Evolutionary conservation across 225 moss, liverwort and hornwort species (phyloP).

Genomic region (Lunularia cruciata): DNA sequence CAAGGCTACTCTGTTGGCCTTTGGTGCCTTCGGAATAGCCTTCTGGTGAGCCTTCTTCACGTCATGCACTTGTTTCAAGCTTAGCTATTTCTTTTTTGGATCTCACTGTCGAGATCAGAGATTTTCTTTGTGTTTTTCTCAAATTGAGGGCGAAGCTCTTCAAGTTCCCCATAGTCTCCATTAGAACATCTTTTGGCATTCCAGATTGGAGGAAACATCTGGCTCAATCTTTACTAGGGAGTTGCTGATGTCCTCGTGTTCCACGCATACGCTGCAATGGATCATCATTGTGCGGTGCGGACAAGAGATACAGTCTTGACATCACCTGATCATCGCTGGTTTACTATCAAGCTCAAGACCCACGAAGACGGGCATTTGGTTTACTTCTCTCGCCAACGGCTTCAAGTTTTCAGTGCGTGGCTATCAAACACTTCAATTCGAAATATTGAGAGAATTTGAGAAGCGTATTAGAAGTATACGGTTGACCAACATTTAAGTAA

Average conservation of each 20-base stretch:
- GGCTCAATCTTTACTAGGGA: background rate
- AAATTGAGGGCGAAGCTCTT: background rate
- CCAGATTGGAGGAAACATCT: background rate
- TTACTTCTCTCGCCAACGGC: too few relatives aligned
- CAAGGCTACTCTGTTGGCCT: background rate
- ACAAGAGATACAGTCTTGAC: slow-evolving; percentile 3
- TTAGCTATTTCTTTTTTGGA: background rate
- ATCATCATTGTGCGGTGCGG: slow-evolving; percentile 14
- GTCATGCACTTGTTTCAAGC: background rate
- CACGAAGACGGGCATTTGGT: too few relatives aligned
- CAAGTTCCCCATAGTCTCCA: background rate
- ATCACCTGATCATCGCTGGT: background rate
- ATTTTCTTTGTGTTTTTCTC: slow-evolving; percentile 1
- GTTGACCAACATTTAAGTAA: too few relatives aligned
- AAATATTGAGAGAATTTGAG: background rate
- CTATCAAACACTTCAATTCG: background rate
- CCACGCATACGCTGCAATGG: background rate
- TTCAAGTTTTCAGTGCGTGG: too few relatives aligned
- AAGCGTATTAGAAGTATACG: background rate
- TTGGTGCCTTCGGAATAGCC: slow-evolving; percentile 1
- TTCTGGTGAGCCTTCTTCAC: background rate
- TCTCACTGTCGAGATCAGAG: background rate
- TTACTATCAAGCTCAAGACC: too few relatives aligned
- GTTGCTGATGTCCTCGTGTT: background rate
- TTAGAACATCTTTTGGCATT: slow-evolving; percentile 5